Percentiles rank a stretch among this genome's conserved stretches.
phyloP scores from a whole-genome alignment of 2,329 filamentous ascomycete species.

The Phaeosphaeria sp. region DNA sequence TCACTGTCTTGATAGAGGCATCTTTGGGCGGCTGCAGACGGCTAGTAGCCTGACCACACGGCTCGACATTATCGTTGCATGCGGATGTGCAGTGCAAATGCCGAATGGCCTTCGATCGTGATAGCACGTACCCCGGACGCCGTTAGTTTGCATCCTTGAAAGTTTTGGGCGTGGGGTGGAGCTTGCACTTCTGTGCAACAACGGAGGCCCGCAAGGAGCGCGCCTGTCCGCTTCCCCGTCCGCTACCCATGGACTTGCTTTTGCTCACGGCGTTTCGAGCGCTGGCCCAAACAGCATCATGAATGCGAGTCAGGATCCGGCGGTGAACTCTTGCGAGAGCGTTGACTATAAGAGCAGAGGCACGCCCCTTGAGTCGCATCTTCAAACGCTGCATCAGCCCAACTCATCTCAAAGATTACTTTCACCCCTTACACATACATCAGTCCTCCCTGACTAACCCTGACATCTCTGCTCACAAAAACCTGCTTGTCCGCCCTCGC shows the following conservation, averaged over 20 bases:
- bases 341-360: conserved; percentile 31
- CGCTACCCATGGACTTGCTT: conserved; percentile 32
- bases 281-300: conserved; percentile 14
- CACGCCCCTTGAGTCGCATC: conserved; percentile 20
- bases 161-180: conserved; percentile 40
- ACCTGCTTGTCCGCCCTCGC: conserved; percentile 9
- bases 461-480: conserved; percentile 13
- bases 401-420: conserved; percentile 6
- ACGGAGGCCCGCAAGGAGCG: conserved; percentile 39
- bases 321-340: conserved; percentile 23
- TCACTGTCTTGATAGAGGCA: conserved; percentile 10
- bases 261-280: conserved; percentile 27
- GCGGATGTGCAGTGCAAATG: conserved; percentile 10
- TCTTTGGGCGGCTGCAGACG: conserved; percentile 17
- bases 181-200: conserved; percentile 37
- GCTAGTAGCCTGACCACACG: conserved; percentile 2
- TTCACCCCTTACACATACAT: conserved; percentile 10
- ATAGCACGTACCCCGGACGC: conserved; percentile 25
- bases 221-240: conserved; percentile 40
- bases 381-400: conserved; percentile 12
- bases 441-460: conserved; percentile 4
- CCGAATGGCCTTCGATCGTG: conserved; percentile 8
- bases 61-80: conserved; percentile 14
- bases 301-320: conserved; percentile 38
- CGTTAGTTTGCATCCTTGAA: conserved; percentile 19